A percentile compares a stretch with the other conserved stretches of the same genome.
Evolutionary conservation across 2,329 filamentous ascomycete genomes (phyloP).

Genomic region (Nemania sp.): DNA sequence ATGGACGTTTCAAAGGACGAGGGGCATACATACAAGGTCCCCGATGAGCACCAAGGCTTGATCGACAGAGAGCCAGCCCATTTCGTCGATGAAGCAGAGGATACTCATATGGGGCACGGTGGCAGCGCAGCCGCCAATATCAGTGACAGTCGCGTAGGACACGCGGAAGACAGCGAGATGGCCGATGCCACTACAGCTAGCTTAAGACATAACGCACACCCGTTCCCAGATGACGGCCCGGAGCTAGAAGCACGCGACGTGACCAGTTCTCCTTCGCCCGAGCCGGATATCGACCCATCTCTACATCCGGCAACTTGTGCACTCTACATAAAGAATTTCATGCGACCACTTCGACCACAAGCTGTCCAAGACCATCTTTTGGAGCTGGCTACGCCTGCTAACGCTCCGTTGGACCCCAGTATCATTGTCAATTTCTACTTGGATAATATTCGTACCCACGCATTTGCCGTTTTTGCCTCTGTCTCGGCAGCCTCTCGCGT

Average conservation of each 20-base stretch:
- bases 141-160: conserved; percentile 1
- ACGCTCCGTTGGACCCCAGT: conserved; percentile 54
- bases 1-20: conserved; percentile 21
- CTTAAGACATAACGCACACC: conserved; percentile 22
- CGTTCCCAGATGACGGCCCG: conserved; percentile 25
- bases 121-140: neutral
- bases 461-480: conserved; percentile 74
- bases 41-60: conserved; percentile 8
- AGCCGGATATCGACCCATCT: conserved; percentile 55
- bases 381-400: conserved; percentile 66
- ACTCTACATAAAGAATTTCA: conserved; percentile 88
- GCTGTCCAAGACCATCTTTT: conserved; percentile 71
- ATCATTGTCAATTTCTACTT: conserved; percentile 74
- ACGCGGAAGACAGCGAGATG: conserved; percentile 26
- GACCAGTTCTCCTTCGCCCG: conserved; percentile 31
- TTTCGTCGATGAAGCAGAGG: conserved; percentile 3
- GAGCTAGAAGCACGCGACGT: conserved; percentile 29
- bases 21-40: conserved; percentile 2
- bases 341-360: conserved; percentile 77
- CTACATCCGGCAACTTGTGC: conserved; percentile 74
- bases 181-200: conserved; percentile 21
- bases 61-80: conserved; percentile 8
- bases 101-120: neutral
- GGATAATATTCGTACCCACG: conserved; percentile 85
- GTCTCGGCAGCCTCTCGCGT: conserved; percentile 75